A percentile compares a stretch with the other conserved stretches of the same genome.
These are phyloP conservation scores for Fusarium sarcochroum DNA, from an alignment of 2,329 filamentous ascomycete species.

Conservation along the genomic window DNA sequence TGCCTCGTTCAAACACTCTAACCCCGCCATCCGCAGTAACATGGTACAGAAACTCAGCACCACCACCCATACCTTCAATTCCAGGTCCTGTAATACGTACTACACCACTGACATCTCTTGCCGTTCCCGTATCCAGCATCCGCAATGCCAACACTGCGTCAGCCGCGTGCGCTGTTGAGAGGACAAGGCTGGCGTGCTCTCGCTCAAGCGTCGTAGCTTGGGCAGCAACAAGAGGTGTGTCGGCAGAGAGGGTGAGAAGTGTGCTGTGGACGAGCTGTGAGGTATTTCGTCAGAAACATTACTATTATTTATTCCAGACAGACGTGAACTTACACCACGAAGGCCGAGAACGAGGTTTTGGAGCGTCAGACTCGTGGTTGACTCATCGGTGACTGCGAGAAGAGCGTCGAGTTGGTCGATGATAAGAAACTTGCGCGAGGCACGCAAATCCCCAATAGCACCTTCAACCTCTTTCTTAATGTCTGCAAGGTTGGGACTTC, in stretches of 20 bases:
- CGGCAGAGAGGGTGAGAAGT: constrained; percentile 78
- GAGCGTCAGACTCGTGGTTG: constrained; percentile 61
- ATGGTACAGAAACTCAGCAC: constrained; percentile 85
- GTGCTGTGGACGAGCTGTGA: constrained; percentile 73
- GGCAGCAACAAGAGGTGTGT: constrained; percentile 76
- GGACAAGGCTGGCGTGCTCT: constrained; percentile 78
- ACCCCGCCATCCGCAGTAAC: constrained; percentile 84
- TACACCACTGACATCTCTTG: constrained; percentile 91
- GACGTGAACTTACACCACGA: constrained; percentile 68
- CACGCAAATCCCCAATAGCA: constrained; percentile 55
- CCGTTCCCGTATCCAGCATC: constrained; percentile 87
- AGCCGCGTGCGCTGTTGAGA: constrained; percentile 82
- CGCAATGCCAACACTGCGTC: constrained; percentile 79
- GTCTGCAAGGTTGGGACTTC: constrained; percentile 52
- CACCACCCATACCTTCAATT: constrained; percentile 56
- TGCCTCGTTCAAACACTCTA: constrained; percentile 86
- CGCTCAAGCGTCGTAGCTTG: constrained; percentile 76
- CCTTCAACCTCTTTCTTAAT: constrained; percentile 58
- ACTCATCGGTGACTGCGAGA: constrained; percentile 69
- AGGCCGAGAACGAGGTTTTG: constrained; percentile 70
- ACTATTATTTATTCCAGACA: neutral
- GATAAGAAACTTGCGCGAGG: constrained; percentile 67
- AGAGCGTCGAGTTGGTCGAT: constrained; percentile 77
- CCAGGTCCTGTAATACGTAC: constrained; percentile 75
- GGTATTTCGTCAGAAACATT: neutral